Percentiles rank a stretch among this genome's conserved stretches.
phyloP scores from a whole-genome alignment of 257 asterid genomes.

The Ajuga chamaepitys region DNA sequence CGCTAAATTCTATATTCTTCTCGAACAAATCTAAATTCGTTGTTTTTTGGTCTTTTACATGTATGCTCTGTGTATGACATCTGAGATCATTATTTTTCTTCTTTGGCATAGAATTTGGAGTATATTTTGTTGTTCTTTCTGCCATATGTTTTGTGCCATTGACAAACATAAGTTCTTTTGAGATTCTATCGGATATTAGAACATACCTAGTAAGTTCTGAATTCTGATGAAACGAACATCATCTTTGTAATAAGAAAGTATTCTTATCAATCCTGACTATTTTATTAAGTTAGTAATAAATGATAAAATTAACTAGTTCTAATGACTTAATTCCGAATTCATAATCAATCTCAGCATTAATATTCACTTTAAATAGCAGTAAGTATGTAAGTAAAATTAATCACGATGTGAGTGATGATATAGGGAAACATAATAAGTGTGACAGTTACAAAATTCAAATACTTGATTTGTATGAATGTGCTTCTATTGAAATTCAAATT shows the following conservation, averaged over 20 bases:
- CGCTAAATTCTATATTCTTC: neutral
- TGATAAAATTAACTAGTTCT: neutral
- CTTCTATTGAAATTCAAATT: neutral
- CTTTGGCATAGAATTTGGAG: neutral
- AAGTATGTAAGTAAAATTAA: conserved; percentile 16
- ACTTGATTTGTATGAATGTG: conserved; percentile 1
- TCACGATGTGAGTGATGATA: conserved; percentile 15
- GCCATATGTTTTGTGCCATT: neutral
- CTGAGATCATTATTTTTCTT: neutral
- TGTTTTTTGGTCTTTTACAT: neutral
- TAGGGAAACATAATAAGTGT: conserved; percentile 3
- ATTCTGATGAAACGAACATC: neutral
- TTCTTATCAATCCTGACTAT: neutral
- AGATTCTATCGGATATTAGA: neutral
- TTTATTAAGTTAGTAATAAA: neutral
- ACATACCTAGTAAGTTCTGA: neutral
- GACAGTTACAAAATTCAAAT: conserved; percentile 15
- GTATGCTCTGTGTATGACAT: neutral
- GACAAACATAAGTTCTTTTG: neutral
- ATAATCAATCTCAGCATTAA: conserved; percentile 18
- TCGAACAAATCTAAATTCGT: neutral
- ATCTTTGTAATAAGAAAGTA: neutral
- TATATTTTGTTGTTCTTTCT: neutral
- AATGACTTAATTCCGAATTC: neutral
- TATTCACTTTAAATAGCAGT: conserved; percentile 6